A percentile compares a stretch with the other conserved stretches of the same genome.
phyloP scores from a whole-genome alignment of 2,329 filamentous ascomycete species.

The Epichloe gansuensis region DNA sequence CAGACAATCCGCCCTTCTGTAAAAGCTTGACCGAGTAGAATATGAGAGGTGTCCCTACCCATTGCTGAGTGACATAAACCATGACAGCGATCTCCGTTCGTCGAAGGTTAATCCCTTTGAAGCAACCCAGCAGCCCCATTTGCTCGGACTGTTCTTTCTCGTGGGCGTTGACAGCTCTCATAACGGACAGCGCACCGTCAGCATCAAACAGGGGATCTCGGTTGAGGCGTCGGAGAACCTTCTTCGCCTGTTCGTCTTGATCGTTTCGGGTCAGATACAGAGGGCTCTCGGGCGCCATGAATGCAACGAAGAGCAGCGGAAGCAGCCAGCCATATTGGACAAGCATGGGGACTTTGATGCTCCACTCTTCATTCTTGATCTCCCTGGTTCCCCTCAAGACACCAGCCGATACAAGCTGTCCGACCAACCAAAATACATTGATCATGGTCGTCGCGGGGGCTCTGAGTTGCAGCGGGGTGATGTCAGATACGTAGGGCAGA shows the following conservation, averaged over 20 bases:
- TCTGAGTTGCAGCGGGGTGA: not conserved
- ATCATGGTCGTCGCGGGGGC: not conserved
- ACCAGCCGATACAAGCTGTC: not conserved
- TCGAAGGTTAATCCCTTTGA: slow-evolving; percentile 10
- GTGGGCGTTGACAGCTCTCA: not conserved
- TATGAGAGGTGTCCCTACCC: slow-evolving; percentile 39
- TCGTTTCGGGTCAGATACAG: not conserved
- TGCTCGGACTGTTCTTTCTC: not conserved
- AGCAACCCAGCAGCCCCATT: not conserved
- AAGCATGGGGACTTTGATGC: not conserved
- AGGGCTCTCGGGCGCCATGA: not conserved
- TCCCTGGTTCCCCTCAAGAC: not conserved
- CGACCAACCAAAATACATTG: slow-evolving; percentile 1
- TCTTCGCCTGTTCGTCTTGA: not conserved
- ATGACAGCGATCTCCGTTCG: slow-evolving; percentile 29
- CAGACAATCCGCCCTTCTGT: slow-evolving; percentile 32
- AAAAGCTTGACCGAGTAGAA: slow-evolving; percentile 40
- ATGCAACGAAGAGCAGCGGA: not conserved
- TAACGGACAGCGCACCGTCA: not conserved
- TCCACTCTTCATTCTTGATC: not conserved
- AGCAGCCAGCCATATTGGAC: not conserved
- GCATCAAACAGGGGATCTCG: not conserved
- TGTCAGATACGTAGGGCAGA: slow-evolving; percentile 2
- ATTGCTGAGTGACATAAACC: slow-evolving; percentile 40
- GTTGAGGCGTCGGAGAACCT: not conserved